A percentile compares a stretch with the other conserved stretches of the same genome.
Evolutionary conservation across 352 stramenopile genomes (phyloP).

Genomic region (Phytophthora cactorum): DNA sequence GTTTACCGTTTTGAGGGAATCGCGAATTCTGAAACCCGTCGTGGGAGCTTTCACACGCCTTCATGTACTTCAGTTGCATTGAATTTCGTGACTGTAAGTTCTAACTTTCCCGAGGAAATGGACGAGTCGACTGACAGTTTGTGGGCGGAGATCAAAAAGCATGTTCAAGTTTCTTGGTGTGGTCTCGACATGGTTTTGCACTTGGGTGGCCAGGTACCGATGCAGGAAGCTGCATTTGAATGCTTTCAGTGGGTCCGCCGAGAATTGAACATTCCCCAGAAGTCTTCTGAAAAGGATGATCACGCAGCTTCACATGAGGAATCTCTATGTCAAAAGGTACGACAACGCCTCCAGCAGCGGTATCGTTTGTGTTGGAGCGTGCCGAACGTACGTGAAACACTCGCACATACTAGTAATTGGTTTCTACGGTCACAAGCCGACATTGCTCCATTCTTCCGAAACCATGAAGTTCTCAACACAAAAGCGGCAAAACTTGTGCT

Average conservation of each 20-base stretch:
- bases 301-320: slow-evolving; percentile 7
- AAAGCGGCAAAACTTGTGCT: slow-evolving; percentile 48
- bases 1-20: slow-evolving; percentile 79
- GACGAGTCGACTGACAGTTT: slow-evolving; percentile 61
- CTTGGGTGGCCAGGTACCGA: slow-evolving; percentile 73
- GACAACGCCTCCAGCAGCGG: slow-evolving; percentile 74
- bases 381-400: slow-evolving; percentile 62
- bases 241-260: slow-evolving; percentile 62
- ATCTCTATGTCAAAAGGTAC: slow-evolving; percentile 43
- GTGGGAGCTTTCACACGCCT: slow-evolving; percentile 73
- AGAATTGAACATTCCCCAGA: slow-evolving; percentile 29
- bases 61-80: slow-evolving; percentile 20
- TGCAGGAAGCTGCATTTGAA: slow-evolving; percentile 71
- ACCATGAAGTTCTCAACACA: slow-evolving; percentile 36
- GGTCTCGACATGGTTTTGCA: slow-evolving; percentile 77
- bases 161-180: slow-evolving; percentile 64
- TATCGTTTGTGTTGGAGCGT: slow-evolving; percentile 75
- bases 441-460: slow-evolving; percentile 64
- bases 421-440: slow-evolving; percentile 67
- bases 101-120: slow-evolving; percentile 71
- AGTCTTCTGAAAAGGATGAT: slow-evolving; percentile 1
- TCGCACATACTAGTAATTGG: slow-evolving; percentile 71
- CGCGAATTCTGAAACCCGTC: slow-evolving; percentile 50
- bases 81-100: slow-evolving; percentile 73
- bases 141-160: slow-evolving; percentile 57